A percentile compares a stretch with the other conserved stretches of the same genome.
These are phyloP conservation scores for Malus asiatica DNA, from an alignment of 306 rosid genomes.

Conservation along the genomic window DNA sequence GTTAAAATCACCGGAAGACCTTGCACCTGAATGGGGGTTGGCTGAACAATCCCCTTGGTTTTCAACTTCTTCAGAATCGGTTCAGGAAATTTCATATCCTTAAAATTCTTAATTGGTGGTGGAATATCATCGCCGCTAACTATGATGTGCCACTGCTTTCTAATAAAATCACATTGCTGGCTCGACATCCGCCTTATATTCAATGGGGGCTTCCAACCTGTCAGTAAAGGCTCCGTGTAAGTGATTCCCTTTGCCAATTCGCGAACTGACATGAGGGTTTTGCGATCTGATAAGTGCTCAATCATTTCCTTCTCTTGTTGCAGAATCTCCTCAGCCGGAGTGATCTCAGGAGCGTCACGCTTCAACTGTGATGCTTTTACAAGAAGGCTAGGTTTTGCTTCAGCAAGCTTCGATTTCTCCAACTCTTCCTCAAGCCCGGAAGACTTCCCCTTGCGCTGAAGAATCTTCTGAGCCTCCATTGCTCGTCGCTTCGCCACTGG, in stretches of 20 bases:
- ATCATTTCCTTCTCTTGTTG: slow-evolving; percentile 92
- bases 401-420: slow-evolving; percentile 49
- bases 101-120: slow-evolving; percentile 78
- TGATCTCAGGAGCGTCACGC: slow-evolving; percentile 78
- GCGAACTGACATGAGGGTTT: slow-evolving; percentile 82
- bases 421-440: slow-evolving; percentile 58
- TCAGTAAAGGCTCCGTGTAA: slow-evolving; percentile 63
- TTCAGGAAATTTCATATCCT: slow-evolving; percentile 90
- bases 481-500: slow-evolving; percentile 92
- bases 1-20: slow-evolving; percentile 87
- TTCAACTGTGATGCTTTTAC: slow-evolving; percentile 77
- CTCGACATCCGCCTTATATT: slow-evolving; percentile 56
- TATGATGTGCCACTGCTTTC: slow-evolving; percentile 87
- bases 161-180: slow-evolving; percentile 59
- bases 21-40: slow-evolving; percentile 95
- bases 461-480: slow-evolving; percentile 78
- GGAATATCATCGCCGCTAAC: slow-evolving; percentile 79
- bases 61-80: slow-evolving; percentile 69
- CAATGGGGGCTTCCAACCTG: slow-evolving; percentile 95
- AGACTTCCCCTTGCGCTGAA: slow-evolving; percentile 67
- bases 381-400: slow-evolving; percentile 78
- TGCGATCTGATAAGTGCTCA: slow-evolving; percentile 73
- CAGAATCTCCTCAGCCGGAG: slow-evolving; percentile 66
- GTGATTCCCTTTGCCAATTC: slow-evolving; percentile 92
- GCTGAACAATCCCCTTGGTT: slow-evolving; percentile 84